These are phyloP conservation scores for Malus asiatica DNA, from an alignment of 306 rosid species.

Conservation along the genomic window DNA sequence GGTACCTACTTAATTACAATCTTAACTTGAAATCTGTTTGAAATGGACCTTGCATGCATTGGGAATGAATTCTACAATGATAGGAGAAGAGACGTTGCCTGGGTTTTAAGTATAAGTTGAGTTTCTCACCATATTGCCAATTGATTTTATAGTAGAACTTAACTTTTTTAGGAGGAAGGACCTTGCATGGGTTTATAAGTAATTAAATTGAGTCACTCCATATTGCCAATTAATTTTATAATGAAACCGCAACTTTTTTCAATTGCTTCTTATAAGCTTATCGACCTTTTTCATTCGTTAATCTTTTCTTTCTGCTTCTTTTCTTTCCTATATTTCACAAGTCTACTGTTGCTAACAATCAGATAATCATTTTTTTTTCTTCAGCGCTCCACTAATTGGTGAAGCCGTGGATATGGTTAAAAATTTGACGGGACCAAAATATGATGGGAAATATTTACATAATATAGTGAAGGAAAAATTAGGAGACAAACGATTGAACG, in stretches of 20 bases:
- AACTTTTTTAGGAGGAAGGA: too few relatives aligned
- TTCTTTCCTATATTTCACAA: not conserved
- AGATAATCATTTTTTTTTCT: not conserved
- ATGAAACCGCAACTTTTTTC: too few relatives aligned
- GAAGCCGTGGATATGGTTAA: not conserved
- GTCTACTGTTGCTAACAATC: not conserved
- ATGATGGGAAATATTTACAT: constrained; percentile 33
- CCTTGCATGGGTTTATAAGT: too few relatives aligned
- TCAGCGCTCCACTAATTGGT: not conserved
- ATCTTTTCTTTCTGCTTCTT: not conserved
- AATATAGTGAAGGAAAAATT: constrained; percentile 22
- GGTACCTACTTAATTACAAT: constrained; percentile 3
- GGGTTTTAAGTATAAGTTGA: too few relatives aligned
- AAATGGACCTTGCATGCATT: not conserved
- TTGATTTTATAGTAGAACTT: too few relatives aligned
- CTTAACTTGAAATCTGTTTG: not conserved
- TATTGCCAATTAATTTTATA: too few relatives aligned
- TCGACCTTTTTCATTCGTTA: not conserved
- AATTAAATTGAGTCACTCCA: too few relatives aligned
- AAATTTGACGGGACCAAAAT: constrained; percentile 24
- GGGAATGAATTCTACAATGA: too few relatives aligned
- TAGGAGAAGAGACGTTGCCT: too few relatives aligned
- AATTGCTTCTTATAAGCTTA: not conserved
- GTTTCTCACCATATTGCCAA: too few relatives aligned
- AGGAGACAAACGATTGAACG: constrained; percentile 16